Conservation (phyloP, 352 stramenopile genomes). For the Globisporangium acanthophoron region DNA sequence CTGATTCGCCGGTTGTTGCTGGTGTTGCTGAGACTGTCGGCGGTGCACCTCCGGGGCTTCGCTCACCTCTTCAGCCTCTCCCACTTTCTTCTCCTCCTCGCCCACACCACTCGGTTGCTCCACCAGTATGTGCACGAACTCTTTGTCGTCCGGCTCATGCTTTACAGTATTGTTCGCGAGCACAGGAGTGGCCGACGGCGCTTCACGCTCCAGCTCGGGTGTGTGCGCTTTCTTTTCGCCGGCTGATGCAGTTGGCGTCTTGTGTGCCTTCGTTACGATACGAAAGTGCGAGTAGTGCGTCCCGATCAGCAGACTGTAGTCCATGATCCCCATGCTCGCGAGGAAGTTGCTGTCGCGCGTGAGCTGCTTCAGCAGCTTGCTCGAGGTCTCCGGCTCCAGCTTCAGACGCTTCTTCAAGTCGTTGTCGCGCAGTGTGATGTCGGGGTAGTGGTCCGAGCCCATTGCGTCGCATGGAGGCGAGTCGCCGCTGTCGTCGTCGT, state of each 20-base stretch:
- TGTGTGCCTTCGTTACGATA: constrained; percentile 33
- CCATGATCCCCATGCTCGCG: constrained; percentile 85
- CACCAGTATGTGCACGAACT: constrained; percentile 38
- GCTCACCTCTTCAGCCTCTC: constrained; percentile 4
- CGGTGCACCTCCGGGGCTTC: neutral
- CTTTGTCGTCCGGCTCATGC: constrained; percentile 7
- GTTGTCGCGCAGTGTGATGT: constrained; percentile 83
- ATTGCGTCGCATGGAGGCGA: constrained; percentile 35
- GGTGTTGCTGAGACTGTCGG: neutral
- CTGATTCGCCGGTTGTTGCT: neutral
- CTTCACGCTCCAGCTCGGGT: constrained; percentile 9
- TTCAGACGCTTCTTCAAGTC: constrained; percentile 84
- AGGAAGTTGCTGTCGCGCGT: constrained; percentile 82
- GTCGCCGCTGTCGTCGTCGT: neutral
- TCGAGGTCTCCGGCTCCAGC: constrained; percentile 39
- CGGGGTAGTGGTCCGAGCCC: constrained; percentile 70
- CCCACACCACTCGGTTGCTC: constrained; percentile 13
- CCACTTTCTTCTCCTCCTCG: constrained; percentile 4
- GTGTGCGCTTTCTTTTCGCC: neutral
- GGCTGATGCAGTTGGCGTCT: constrained; percentile 2
- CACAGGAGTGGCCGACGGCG: neutral
- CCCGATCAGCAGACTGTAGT: constrained; percentile 88
- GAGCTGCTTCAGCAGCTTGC: constrained; percentile 72
- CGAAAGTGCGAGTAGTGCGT: constrained; percentile 83
- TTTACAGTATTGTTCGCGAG: neutral